Conservation (phyloP, 2,329 filamentous ascomycete genomes). For the Emericellopsis cladophorae region DNA sequence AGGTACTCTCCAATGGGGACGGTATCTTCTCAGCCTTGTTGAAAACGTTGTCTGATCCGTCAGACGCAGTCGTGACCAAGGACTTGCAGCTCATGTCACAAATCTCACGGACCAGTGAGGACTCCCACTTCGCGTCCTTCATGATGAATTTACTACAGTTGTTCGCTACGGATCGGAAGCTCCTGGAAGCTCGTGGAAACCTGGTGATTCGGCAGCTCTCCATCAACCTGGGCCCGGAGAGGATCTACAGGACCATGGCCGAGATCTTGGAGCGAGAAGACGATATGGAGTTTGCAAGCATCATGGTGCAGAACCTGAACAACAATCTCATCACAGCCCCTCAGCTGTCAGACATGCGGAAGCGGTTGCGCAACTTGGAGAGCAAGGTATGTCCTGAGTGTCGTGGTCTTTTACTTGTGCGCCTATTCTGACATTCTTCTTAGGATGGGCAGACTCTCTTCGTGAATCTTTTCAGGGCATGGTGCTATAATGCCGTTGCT, state of each 20-base stretch:
- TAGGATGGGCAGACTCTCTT: slow-evolving; percentile 93
- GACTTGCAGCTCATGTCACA: slow-evolving; percentile 90
- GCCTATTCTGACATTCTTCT: slow-evolving; percentile 1
- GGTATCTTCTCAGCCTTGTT: slow-evolving; percentile 92
- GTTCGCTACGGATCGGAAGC: slow-evolving; percentile 84
- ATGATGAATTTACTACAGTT: slow-evolving; percentile 95
- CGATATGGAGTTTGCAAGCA: slow-evolving; percentile 95
- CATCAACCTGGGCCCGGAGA: slow-evolving; percentile 81
- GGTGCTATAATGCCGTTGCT: slow-evolving; percentile 97
- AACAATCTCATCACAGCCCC: slow-evolving; percentile 98
- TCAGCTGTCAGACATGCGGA: slow-evolving; percentile 80
- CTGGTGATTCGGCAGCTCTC: slow-evolving; percentile 93
- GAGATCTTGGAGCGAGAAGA: slow-evolving; percentile 97
- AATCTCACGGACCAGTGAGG: slow-evolving; percentile 91
- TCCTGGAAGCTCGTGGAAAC: slow-evolving; percentile 87
- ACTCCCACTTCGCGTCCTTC: slow-evolving; percentile 94
- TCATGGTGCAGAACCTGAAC: slow-evolving; percentile 98
- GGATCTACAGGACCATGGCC: slow-evolving; percentile 89
- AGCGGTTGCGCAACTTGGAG: slow-evolving; percentile 80
- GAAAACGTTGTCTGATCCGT: slow-evolving; percentile 90
- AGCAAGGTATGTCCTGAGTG: slow-evolving; percentile 44
- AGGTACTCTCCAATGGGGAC: slow-evolving; percentile 90
- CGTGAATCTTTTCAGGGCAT: slow-evolving; percentile 84
- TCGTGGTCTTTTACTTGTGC: background rate
- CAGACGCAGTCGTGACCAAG: slow-evolving; percentile 89